Base-by-base conservation (phyloP, 2,329 filamentous ascomycete genomes). In the Colletotrichum cereale region DNA sequence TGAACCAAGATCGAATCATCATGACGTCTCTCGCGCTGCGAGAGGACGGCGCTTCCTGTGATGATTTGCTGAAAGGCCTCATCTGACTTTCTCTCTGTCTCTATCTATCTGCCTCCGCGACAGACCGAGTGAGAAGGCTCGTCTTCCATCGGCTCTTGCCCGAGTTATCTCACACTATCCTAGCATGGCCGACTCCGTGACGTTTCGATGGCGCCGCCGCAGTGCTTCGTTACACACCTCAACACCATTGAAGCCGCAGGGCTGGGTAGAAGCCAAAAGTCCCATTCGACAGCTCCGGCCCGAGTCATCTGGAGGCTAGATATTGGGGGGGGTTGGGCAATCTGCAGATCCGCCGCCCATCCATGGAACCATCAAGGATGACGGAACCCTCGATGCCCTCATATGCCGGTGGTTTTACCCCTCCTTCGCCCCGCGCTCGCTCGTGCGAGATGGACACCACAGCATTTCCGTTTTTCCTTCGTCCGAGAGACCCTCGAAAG, bases 1-100 rank as follows among this genome's bases (percentile, higher is more conserved):
- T 63, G 61, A 26, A 42, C 61, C 26, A 14, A 24, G 61, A 63
- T 63, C 61, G 48, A 42, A 42, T 8, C 16, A 53, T 53, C 34
- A 63, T 63, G 61, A 63, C 61, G 61, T 63, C 50, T 36, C 34
- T 5, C 34, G 24, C 34, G 12, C 31, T 34, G 12, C 31, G 14
- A 14, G n/a, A n/a, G 12, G 34, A 56, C 18, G 24, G 1, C 36
- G 48, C 31, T 34, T 42, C 2, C 48, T 31, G n/a, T 3, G 1
- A 24, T 63, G 61, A 63, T 63, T 63, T 63, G 47, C 48, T 31
- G 5, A 12, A 42, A 36, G 7, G 3, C 24, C n/a, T 52, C 48
- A 40, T 31, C 24, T 26, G 36, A 29, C 48, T 44, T 24, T 42
- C 24, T 18, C 29, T 48, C 29, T 62, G 18, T 48, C 24, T 18